phyloP scores from a whole-genome alignment of 1,139 yeast species.

The Protomyces macrosporus region DNA sequence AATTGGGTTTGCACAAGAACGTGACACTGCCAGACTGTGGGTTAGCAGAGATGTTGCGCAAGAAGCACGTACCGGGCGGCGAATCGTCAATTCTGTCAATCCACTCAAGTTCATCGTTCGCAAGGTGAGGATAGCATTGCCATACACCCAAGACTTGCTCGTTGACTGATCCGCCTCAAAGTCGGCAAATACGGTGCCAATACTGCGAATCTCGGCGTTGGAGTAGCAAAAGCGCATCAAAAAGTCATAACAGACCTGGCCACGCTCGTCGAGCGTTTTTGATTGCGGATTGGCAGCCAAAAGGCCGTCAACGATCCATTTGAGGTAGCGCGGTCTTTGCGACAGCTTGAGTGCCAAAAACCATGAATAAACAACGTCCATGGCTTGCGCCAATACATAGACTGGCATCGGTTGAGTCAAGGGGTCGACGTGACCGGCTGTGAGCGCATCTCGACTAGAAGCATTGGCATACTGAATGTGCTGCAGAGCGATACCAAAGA shows the following conservation, averaged over 20 bases:
- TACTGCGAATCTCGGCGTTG: slow-evolving; percentile 47
- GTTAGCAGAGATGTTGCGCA: neutral
- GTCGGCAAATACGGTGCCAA: slow-evolving; percentile 33
- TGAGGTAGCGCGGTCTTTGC: slow-evolving; percentile 56
- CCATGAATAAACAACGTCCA: slow-evolving; percentile 67
- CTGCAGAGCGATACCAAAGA: slow-evolving; percentile 77
- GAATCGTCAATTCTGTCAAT: slow-evolving; percentile 48
- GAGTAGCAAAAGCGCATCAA: slow-evolving; percentile 63
- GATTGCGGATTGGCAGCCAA: slow-evolving; percentile 46
- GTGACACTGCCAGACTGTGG: slow-evolving; percentile 25
- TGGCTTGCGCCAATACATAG: slow-evolving; percentile 60
- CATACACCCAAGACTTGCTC: slow-evolving; percentile 57
- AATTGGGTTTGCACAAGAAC: slow-evolving; percentile 25
- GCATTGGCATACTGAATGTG: slow-evolving; percentile 70
- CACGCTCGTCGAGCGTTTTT: slow-evolving; percentile 47
- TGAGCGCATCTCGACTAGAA: slow-evolving; percentile 35
- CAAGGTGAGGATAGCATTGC: slow-evolving; percentile 54
- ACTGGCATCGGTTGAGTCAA: slow-evolving; percentile 45
- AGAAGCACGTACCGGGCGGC: slow-evolving; percentile 65
- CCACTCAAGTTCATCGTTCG: slow-evolving; percentile 54
- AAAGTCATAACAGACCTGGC: slow-evolving; percentile 62
- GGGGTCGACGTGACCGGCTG: slow-evolving; percentile 44
- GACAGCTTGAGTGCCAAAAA: slow-evolving; percentile 57
- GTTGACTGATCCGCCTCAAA: slow-evolving; percentile 35
- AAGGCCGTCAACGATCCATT: slow-evolving; percentile 59